A percentile compares a stretch with the other conserved stretches of the same genome.
Conservation (phyloP, 2,329 filamentous ascomycete genomes). For the Lecanicillium sp. region DNA sequence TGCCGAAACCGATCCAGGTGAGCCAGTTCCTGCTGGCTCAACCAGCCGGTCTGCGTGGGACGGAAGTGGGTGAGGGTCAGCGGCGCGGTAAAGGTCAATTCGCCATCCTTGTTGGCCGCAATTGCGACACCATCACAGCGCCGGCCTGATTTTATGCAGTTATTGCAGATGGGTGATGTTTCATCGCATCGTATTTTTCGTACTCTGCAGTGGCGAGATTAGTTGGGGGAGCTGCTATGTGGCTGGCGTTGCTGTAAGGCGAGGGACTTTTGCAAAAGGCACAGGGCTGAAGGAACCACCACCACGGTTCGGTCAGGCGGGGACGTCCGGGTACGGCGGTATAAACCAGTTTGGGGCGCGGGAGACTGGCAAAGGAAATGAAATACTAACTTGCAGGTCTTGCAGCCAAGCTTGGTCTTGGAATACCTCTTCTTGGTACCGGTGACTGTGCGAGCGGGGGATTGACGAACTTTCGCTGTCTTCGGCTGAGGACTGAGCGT, state of each 20-base stretch:
- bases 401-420: slow-evolving; percentile 9
- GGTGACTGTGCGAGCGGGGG: not conserved
- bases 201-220: slow-evolving; percentile 6
- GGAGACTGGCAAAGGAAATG: not conserved
- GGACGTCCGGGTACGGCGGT: no score
- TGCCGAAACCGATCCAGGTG: slow-evolving; percentile 10
- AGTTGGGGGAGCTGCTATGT: slow-evolving; percentile 1
- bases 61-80: slow-evolving; percentile 12
- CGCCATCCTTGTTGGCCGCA: slow-evolving; percentile 4
- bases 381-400: slow-evolving; percentile 9
- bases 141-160: slow-evolving; percentile 11
- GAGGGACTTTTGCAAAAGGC: not conserved
- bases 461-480: no score
- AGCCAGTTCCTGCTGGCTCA: slow-evolving; percentile 2
- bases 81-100: slow-evolving; percentile 14
- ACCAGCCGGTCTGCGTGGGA: slow-evolving; percentile 8
- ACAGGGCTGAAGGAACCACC: not conserved
- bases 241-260: not conserved
- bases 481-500: no score
- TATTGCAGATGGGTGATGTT: slow-evolving; percentile 11
- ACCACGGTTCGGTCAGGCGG: no score
- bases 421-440: slow-evolving; percentile 8
- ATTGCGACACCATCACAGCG: slow-evolving; percentile 12
- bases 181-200: slow-evolving; percentile 14
- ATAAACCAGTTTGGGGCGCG: no score